Evolutionary conservation across 2,329 filamentous ascomycete genomes (phyloP).

Genomic region (Fusarium anguioides): DNA sequence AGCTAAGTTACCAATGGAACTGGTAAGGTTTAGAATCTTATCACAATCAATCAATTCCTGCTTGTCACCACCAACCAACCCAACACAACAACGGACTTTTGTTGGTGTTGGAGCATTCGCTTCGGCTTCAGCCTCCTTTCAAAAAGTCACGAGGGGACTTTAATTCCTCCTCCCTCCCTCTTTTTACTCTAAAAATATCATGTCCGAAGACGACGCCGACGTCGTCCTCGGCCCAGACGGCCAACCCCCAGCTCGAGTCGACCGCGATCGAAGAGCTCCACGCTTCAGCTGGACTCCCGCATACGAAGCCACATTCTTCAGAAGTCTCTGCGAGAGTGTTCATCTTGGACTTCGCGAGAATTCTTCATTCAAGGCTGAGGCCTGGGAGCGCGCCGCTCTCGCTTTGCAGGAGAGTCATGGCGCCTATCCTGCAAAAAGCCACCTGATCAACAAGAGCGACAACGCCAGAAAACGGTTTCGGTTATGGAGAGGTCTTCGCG

Average conservation of each 20-base stretch:
- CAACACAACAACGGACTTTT: too few species aligned
- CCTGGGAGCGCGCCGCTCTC: constrained; percentile 67
- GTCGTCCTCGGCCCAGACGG: constrained; percentile 51
- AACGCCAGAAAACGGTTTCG: constrained; percentile 72
- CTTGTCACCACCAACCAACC: constrained; percentile 1
- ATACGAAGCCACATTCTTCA: constrained; percentile 70
- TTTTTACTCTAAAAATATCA: constrained; percentile 26
- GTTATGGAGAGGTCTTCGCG: constrained; percentile 68
- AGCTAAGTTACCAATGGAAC: neutral
- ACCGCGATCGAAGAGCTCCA: constrained; percentile 58
- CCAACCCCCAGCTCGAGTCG: constrained; percentile 49
- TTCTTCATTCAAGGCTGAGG: constrained; percentile 70
- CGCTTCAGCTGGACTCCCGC: constrained; percentile 70
- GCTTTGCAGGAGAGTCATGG: constrained; percentile 66
- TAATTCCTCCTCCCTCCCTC: neutral
- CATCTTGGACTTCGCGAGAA: constrained; percentile 66
- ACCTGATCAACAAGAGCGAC: constrained; percentile 73
- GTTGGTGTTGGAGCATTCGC: constrained; percentile 30
- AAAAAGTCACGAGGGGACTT: constrained; percentile 19
- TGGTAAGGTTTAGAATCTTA: constrained; percentile 15
- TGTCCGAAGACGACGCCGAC: constrained; percentile 56
- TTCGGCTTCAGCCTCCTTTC: constrained; percentile 33
- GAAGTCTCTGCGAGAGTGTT: constrained; percentile 69
- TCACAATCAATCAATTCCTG: neutral
- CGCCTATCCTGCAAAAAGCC: constrained; percentile 69